Base-by-base conservation (phyloP, 208 protist genomes). In the Leishmania tarentolae region DNA sequence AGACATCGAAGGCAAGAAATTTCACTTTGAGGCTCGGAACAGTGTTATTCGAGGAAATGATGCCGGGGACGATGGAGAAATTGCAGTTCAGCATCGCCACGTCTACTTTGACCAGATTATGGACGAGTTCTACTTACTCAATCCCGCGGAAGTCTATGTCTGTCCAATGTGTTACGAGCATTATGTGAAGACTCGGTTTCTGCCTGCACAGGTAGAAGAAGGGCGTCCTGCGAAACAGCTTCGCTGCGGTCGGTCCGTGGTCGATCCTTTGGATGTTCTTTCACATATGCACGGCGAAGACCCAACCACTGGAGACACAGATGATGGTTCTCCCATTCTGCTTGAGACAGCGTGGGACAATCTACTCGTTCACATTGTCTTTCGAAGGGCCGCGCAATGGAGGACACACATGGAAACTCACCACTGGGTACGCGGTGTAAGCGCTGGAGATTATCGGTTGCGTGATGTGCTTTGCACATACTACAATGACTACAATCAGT, bases 101-200 rank as follows among this genome's bases (percentile, higher is more conserved):
- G 87, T 92, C 9, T 95, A 91, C 80, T 96, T 96, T 88, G 92
- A 97, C 31, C 87, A 96, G 76, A 96, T 97, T 68, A 95, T 96
- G 57, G 91, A 94, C 50, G 86, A 94, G 63, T 96, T 96, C 76
- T 96, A 97, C 83, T 78, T 92, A 35, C 85, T 97, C 9, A 97
- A 89, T 70, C 88, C 87, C 0, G 87, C 89, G 4, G 91, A 97
- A 59, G 78, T 97, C 9, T 97, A 93, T 78, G 93, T 96, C 4
- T 97, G 93, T 69, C 91, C 94, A 0, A 65, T 90, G 9, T 97
- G 94, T 83, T 96, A 95, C 79, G 85, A 88, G 46, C 92, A 97
- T 83, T 94, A 91, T 85, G 68, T 96, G n/a, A 72, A 56, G 7
- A 94, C 91, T 19, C 86, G 89, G 1, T 94, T 89, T 79, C 61